Evolutionary conservation across 2,329 filamentous ascomycete species (phyloP).

Genomic region (Akanthomyces uredinophilus): DNA sequence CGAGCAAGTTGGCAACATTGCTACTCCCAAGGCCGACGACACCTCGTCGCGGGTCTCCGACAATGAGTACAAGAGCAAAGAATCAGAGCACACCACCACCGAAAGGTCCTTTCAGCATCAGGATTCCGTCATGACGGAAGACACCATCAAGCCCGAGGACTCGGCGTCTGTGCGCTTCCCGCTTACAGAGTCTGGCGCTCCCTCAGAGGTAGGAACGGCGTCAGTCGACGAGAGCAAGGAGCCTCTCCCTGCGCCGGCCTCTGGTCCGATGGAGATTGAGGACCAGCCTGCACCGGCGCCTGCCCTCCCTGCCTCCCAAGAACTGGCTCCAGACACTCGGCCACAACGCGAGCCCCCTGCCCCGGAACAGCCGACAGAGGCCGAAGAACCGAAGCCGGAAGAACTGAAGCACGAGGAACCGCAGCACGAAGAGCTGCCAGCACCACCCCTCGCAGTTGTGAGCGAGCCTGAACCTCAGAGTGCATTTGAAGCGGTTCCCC

Average conservation of each 20-base stretch:
- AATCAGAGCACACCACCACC: constrained; percentile 20
- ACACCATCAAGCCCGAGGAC: constrained; percentile 34
- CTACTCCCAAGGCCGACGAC: constrained; percentile 29
- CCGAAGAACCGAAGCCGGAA: not conserved
- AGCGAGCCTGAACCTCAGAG: not conserved
- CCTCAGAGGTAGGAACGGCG: constrained; percentile 23
- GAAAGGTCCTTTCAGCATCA: constrained; percentile 25
- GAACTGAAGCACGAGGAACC: not conserved
- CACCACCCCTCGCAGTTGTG: not conserved
- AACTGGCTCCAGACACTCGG: not conserved
- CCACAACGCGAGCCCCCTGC: not conserved
- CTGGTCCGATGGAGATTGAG: constrained; percentile 4
- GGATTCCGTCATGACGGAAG: constrained; percentile 33
- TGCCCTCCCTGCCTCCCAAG: not conserved
- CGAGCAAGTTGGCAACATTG: constrained; percentile 37
- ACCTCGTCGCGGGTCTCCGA: constrained; percentile 21
- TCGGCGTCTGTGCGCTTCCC: constrained; percentile 31
- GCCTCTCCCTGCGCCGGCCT: not conserved
- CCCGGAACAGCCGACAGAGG: not conserved
- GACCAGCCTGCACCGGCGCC: constrained; percentile 15
- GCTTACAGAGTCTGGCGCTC: constrained; percentile 25
- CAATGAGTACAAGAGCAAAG: constrained; percentile 23
- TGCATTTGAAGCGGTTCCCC: not conserved
- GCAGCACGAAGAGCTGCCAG: not conserved
- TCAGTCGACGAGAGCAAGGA: constrained; percentile 22